A percentile compares a stretch with the other conserved stretches of the same genome.
Evolutionary conservation across 2,329 filamentous ascomycete species (phyloP).

Genomic region (Zymoseptoria passerinii): DNA sequence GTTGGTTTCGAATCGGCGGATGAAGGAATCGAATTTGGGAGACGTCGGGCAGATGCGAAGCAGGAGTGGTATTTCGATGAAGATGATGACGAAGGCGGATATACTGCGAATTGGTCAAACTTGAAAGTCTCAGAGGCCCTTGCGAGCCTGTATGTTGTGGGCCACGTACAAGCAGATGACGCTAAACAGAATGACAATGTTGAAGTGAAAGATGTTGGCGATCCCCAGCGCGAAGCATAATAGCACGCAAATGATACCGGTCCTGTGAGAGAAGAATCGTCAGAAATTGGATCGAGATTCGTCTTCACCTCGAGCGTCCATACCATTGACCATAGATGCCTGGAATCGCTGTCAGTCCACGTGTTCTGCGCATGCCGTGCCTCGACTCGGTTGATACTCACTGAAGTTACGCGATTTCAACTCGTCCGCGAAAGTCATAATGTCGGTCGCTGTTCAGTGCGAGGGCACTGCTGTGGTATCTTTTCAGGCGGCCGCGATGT

Average conservation of each 20-base stretch:
- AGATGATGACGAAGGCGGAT: slow-evolving; percentile 43
- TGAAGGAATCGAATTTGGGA: slow-evolving; percentile 73
- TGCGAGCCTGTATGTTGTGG: not conserved
- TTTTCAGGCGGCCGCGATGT: not conserved
- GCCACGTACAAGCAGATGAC: slow-evolving; percentile 41
- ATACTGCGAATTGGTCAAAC: slow-evolving; percentile 28
- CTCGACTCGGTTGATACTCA: slow-evolving; percentile 32
- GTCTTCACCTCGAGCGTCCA: slow-evolving; percentile 20
- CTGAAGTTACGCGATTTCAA: slow-evolving; percentile 60
- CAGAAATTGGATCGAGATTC: not conserved
- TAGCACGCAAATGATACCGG: slow-evolving; percentile 53
- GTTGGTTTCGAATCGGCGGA: slow-evolving; percentile 89
- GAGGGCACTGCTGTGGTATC: not conserved
- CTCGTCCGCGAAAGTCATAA: slow-evolving; percentile 54
- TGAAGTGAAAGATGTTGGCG: slow-evolving; percentile 58
- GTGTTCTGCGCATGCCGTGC: not conserved
- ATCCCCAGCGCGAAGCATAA: slow-evolving; percentile 61
- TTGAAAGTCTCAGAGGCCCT: not conserved
- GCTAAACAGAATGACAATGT: slow-evolving; percentile 53
- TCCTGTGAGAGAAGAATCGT: slow-evolving; percentile 31
- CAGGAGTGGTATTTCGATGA: slow-evolving; percentile 74
- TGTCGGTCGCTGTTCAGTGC: slow-evolving; percentile 1
- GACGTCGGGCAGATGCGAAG: slow-evolving; percentile 97
- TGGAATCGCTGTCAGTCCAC: slow-evolving; percentile 24
- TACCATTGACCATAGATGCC: slow-evolving; percentile 64